Percentiles rank a stretch among this genome's conserved stretches.
phyloP scores from a whole-genome alignment of 1,139 yeast genomes.

The Schizosaccharomyces versatilis region DNA sequence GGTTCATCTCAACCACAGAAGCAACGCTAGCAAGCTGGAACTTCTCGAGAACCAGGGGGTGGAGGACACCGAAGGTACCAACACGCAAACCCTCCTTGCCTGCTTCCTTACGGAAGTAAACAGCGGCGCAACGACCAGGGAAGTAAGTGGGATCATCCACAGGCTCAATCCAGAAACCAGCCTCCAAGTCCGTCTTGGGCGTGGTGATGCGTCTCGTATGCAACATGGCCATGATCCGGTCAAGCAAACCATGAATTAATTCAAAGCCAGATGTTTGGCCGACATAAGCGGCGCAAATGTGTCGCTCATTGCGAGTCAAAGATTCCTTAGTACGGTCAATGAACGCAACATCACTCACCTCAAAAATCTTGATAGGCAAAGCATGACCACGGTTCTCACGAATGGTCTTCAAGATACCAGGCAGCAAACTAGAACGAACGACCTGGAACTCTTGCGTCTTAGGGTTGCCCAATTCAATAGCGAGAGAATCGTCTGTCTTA shows the following conservation, averaged over 20 bases:
- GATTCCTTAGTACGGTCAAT: constrained; percentile 65
- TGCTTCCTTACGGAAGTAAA: constrained; percentile 43
- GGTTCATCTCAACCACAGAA: constrained; percentile 70
- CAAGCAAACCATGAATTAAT: constrained; percentile 77
- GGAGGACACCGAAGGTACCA: constrained; percentile 83
- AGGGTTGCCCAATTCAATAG: constrained; percentile 85
- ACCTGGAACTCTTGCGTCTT: constrained; percentile 94
- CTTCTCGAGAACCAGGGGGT: constrained; percentile 71
- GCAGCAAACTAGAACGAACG: constrained; percentile 79
- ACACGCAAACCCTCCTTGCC: constrained; percentile 24
- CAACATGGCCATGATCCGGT: constrained; percentile 88
- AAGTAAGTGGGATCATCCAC: constrained; percentile 61
- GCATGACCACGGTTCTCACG: constrained; percentile 92
- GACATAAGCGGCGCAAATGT: constrained; percentile 83
- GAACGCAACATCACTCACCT: constrained; percentile 82
- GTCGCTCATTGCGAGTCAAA: constrained; percentile 76
- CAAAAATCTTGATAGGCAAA: constrained; percentile 84
- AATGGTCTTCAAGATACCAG: constrained; percentile 86
- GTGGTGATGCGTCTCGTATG: constrained; percentile 41
- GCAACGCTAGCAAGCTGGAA: constrained; percentile 89
- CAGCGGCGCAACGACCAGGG: constrained; percentile 92
- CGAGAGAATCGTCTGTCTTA: constrained; percentile 49
- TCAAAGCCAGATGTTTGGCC: constrained; percentile 94
- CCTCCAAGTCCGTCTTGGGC: constrained; percentile 28
- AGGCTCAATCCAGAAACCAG: constrained; percentile 35